phyloP scores from a whole-genome alignment of 2,329 filamentous ascomycete species.

The Orbilia brochopaga region DNA sequence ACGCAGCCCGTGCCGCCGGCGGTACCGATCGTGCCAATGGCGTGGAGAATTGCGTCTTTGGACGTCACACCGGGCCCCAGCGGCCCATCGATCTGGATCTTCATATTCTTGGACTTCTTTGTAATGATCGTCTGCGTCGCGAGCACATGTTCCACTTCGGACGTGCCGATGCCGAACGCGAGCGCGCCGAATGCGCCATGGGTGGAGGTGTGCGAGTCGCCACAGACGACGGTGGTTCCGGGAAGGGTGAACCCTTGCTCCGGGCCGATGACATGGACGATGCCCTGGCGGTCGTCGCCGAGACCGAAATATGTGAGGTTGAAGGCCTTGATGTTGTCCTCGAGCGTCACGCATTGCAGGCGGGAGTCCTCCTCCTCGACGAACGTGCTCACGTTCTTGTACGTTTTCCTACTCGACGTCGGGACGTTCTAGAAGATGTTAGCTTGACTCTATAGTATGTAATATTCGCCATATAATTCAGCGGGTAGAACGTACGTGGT shows the following conservation, averaged over 20 bases:
- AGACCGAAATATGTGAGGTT: constrained; percentile 97
- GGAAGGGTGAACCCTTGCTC: constrained; percentile 99
- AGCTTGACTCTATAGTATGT: constrained; percentile 49
- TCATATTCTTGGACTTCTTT: constrained; percentile 97
- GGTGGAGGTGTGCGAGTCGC: constrained; percentile 97
- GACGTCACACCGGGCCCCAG: constrained; percentile 89
- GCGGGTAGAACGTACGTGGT: constrained; percentile 74
- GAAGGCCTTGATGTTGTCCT: constrained; percentile 97
- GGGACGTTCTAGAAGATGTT: constrained; percentile 76
- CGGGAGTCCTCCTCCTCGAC: constrained; percentile 94
- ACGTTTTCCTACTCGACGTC: constrained; percentile 79
- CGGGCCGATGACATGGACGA: constrained; percentile 96
- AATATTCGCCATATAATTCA: constrained; percentile 11
- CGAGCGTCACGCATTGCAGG: constrained; percentile 90
- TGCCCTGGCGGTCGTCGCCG: constrained; percentile 93
- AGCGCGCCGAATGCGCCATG: constrained; percentile 95
- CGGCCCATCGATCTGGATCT: constrained; percentile 90
- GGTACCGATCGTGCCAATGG: constrained; percentile 91
- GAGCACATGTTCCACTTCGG: constrained; percentile 96
- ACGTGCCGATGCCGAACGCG: constrained; percentile 96
- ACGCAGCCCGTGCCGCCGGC: constrained; percentile 92
- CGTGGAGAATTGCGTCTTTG: constrained; percentile 92
- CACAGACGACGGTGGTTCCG: constrained; percentile 94
- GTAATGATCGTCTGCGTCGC: constrained; percentile 95
- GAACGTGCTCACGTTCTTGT: constrained; percentile 92